Conservation (phyloP, 352 stramenopile species). For the Phytopythium helicoides region DNA sequence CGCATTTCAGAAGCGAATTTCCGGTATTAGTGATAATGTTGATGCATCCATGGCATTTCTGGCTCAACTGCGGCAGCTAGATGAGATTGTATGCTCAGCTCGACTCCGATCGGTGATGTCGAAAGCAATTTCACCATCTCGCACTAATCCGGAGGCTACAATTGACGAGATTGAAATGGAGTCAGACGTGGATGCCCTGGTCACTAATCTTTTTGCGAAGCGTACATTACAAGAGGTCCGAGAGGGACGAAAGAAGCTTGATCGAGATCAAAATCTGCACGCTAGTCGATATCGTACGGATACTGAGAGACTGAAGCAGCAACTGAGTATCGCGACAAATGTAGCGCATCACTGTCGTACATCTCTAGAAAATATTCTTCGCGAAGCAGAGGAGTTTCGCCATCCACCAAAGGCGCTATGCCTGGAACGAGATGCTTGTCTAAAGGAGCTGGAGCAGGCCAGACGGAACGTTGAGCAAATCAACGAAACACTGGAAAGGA, state of each 20-base stretch:
- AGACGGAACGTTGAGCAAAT: conserved; percentile 11
- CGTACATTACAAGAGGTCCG: conserved; percentile 23
- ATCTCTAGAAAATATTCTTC: conserved; percentile 34
- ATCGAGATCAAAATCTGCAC: conserved; percentile 2
- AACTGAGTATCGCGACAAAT: conserved; percentile 19
- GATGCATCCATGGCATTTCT: conserved; percentile 5
- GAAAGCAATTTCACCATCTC: background rate
- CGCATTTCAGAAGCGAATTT: conserved; percentile 37
- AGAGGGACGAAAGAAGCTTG: background rate
- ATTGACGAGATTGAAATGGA: conserved; percentile 5
- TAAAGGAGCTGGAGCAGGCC: conserved; percentile 29
- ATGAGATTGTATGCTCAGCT: conserved; percentile 18
- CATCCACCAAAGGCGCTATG: conserved; percentile 54
- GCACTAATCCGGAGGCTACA: background rate
- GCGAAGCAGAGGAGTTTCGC: conserved; percentile 59
- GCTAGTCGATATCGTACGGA: background rate
- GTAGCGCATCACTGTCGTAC: conserved; percentile 16
- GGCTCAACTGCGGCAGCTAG: conserved; percentile 19
- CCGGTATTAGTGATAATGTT: background rate
- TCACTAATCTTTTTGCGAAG: conserved; percentile 49
- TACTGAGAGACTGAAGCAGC: background rate
- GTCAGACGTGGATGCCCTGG: conserved; percentile 40
- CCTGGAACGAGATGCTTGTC: conserved; percentile 25
- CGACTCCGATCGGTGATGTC: conserved; percentile 11
- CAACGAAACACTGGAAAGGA: conserved; percentile 13